Evolutionary conservation across 192 early-diverging fungal genomes (phyloP).

Genomic region (Dissophora globulifera): DNA sequence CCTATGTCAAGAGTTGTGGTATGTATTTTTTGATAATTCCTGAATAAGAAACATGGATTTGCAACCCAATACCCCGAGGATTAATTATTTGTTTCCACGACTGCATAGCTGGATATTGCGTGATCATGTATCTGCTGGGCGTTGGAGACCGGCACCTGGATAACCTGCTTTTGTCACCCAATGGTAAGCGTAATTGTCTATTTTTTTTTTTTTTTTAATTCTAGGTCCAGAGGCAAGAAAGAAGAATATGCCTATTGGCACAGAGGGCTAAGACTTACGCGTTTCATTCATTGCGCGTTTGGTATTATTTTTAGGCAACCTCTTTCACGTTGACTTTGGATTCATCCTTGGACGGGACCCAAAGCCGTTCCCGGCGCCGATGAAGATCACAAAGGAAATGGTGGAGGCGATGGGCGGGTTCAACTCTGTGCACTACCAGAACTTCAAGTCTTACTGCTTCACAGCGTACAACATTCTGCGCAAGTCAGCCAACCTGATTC

Average conservation of each 20-base stretch:
- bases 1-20: constrained; percentile 96
- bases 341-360: constrained; percentile 99
- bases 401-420: constrained; percentile 99
- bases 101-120: constrained; percentile 96
- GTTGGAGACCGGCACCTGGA: constrained; percentile 99
- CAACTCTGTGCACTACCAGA: constrained; percentile 86
- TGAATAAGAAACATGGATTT: too few relatives aligned
- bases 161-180: constrained; percentile 89
- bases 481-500: constrained; percentile 93
- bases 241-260: neutral
- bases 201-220: too few relatives aligned
- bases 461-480: constrained; percentile 94
- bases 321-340: constrained; percentile 99
- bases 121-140: constrained; percentile 97
- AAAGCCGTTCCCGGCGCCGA: constrained; percentile 99
- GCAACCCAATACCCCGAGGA: too few relatives aligned
- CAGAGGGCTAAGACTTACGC: neutral
- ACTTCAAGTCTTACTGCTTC: constrained; percentile 94
- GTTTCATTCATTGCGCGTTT: constrained; percentile 1
- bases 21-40: too few relatives aligned
- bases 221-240: too few relatives aligned
- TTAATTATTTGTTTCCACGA: neutral
- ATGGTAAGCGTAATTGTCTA: too few relatives aligned
- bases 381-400: constrained; percentile 99
- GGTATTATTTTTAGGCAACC: constrained; percentile 61